Conservation (phyloP, 2,329 filamentous ascomycete species). For the Aspergillus sojae region DNA sequence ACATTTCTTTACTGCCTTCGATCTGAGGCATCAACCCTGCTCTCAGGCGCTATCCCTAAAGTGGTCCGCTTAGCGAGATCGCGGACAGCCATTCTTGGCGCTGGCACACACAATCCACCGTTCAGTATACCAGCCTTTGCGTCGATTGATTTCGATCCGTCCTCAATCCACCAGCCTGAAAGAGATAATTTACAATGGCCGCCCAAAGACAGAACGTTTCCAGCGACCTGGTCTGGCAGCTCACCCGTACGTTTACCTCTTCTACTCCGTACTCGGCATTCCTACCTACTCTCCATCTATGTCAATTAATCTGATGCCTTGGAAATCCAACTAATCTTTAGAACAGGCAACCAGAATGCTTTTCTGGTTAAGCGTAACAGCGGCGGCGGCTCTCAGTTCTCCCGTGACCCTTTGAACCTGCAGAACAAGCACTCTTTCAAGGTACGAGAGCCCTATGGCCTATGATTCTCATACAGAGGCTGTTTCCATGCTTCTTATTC, state of each 20-base stretch:
- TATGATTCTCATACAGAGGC: slow-evolving; percentile 13
- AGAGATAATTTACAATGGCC: slow-evolving; percentile 41
- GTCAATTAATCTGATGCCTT: slow-evolving; percentile 14
- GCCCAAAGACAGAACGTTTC: slow-evolving; percentile 73
- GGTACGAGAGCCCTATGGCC: slow-evolving; percentile 51
- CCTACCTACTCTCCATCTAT: background rate
- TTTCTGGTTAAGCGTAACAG: slow-evolving; percentile 88
- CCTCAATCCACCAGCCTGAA: slow-evolving; percentile 26
- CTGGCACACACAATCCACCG: slow-evolving; percentile 32
- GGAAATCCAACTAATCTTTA: slow-evolving; percentile 18
- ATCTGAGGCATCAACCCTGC: slow-evolving; percentile 15
- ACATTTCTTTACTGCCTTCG: slow-evolving; percentile 11
- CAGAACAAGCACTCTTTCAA: slow-evolving; percentile 89
- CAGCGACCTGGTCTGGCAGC: slow-evolving; percentile 90
- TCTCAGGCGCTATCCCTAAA: slow-evolving; percentile 34
- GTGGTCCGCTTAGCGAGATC: slow-evolving; percentile 42
- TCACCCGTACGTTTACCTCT: slow-evolving; percentile 73
- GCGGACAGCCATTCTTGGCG: slow-evolving; percentile 30
- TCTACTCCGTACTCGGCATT: background rate
- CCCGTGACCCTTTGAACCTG: slow-evolving; percentile 91
- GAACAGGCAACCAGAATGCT: slow-evolving; percentile 79
- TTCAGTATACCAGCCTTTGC: slow-evolving; percentile 17
- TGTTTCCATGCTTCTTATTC: background rate
- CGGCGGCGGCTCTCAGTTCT: slow-evolving; percentile 83
- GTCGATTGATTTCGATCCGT: slow-evolving; percentile 27